Evolutionary conservation across 805 yeast species (phyloP).

Genomic region (Starmerella tilneyi): DNA sequence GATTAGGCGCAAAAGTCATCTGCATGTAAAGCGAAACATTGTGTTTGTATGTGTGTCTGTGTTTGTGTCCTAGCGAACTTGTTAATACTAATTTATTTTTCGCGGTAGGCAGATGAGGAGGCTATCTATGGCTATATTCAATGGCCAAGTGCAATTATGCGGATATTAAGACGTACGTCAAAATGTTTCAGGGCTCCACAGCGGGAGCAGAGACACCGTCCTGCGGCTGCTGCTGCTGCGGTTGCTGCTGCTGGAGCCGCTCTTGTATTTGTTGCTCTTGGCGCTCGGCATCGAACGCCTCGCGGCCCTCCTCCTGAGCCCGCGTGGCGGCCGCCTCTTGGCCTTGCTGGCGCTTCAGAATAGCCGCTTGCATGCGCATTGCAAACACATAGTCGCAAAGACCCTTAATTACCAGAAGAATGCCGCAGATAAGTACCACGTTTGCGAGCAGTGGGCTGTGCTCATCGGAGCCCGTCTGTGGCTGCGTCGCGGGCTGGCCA

Average conservation of each 20-base stretch:
- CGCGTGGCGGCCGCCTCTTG: conserved; percentile 9
- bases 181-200: background rate
- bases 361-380: conserved; percentile 60
- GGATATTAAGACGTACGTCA: too few species aligned
- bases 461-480: conserved; percentile 1
- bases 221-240: background rate
- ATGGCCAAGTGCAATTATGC: too few species aligned
- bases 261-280: background rate
- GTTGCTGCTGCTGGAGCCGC: background rate
- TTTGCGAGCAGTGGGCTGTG: conserved; percentile 26
- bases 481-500: conserved; percentile 15
- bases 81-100: too few species aligned
- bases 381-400: conserved; percentile 63
- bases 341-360: conserved; percentile 30
- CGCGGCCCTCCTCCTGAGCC: conserved; percentile 11
- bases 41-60: too few species aligned
- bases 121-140: too few species aligned
- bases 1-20: too few species aligned
- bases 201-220: background rate
- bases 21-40: too few species aligned
- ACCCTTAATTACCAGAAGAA: conserved; percentile 54
- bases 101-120: too few species aligned
- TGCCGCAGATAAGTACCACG: conserved; percentile 57
- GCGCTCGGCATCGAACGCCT: background rate
- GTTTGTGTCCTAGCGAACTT: too few species aligned